Percentiles rank a stretch among this genome's conserved stretches.
phyloP scores from a whole-genome alignment of 352 stramenopile species.

The Thraustochytrium striatum region DNA sequence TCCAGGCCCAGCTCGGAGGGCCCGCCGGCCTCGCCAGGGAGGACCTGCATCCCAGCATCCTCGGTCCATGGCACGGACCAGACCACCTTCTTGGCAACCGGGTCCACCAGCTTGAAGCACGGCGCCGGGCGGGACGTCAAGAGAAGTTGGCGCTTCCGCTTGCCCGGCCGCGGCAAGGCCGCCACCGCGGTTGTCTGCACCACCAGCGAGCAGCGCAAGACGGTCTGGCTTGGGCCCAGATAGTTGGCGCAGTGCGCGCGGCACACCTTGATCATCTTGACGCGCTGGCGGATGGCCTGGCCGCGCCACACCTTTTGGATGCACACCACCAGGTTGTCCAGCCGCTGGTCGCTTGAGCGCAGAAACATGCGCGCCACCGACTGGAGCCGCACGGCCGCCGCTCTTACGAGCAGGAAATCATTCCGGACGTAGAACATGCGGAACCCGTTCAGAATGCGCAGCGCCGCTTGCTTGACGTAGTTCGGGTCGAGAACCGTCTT shows the following conservation, averaged over 20 bases:
- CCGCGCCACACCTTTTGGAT: slow-evolving; percentile 14
- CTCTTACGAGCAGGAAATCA: slow-evolving; percentile 27
- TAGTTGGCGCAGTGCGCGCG: background rate
- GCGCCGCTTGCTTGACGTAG: background rate
- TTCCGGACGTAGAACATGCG: slow-evolving; percentile 14
- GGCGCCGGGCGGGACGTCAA: background rate
- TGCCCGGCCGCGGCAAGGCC: background rate
- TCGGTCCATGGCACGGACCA: background rate
- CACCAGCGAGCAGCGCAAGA: background rate
- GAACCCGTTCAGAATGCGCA: slow-evolving; percentile 31
- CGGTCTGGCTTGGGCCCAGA: background rate
- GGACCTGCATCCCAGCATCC: background rate
- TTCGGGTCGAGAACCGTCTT: slow-evolving; percentile 6
- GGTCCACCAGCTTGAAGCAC: background rate
- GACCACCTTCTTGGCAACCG: background rate
- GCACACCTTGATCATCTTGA: background rate
- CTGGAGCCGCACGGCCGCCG: slow-evolving; percentile 21
- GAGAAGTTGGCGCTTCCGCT: slow-evolving; percentile 12
- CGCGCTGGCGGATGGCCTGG: background rate
- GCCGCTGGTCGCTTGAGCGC: background rate
- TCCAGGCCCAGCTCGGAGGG: background rate
- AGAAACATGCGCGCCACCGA: background rate
- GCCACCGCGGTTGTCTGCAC: background rate
- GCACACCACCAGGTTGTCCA: background rate
- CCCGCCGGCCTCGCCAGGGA: background rate